Evolutionary conservation across 1,284 basidiomycete genomes (phyloP).

Genomic region (Apiotrichum siamense): DNA sequence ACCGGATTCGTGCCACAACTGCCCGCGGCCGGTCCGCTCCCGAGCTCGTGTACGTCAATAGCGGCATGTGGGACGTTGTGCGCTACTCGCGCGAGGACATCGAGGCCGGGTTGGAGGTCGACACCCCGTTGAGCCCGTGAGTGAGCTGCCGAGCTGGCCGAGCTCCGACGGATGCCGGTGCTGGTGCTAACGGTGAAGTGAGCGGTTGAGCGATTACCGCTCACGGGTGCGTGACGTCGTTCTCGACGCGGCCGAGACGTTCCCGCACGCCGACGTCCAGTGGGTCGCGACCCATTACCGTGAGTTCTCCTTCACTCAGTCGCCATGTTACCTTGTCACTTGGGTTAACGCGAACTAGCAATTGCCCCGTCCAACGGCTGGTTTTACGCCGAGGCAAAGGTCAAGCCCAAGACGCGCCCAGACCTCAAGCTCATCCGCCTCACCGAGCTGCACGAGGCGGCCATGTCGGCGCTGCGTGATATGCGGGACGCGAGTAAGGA

Average conservation of each 20-base stretch:
- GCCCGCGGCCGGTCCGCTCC: constrained; percentile 6
- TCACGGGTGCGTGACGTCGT: constrained; percentile 9
- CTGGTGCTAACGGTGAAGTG: not conserved
- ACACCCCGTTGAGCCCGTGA: not conserved
- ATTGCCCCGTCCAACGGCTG: constrained; percentile 9
- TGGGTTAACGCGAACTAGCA: not conserved
- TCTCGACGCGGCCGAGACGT: not conserved
- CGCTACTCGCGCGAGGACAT: constrained; percentile 15
- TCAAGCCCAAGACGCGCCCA: not conserved
- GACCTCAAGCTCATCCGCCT: constrained; percentile 11
- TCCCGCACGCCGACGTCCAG: constrained; percentile 11
- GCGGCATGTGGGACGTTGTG: constrained; percentile 18
- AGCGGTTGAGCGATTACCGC: constrained; percentile 14
- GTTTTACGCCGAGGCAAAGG: constrained; percentile 10
- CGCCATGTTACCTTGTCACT: not conserved
- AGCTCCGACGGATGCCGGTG: no score
- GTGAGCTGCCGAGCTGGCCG: not conserved
- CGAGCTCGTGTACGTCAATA: constrained; percentile 15
- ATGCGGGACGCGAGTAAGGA: not conserved
- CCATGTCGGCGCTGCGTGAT: constrained; percentile 8
- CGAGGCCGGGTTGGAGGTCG: not conserved
- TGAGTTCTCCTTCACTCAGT: constrained; percentile 4
- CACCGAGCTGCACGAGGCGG: constrained; percentile 11
- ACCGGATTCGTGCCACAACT: not conserved
- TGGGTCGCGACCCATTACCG: constrained; percentile 20